Evolutionary conservation across 2,329 filamentous ascomycete genomes (phyloP).

Genomic region (Acephala macrosclerotiorum): DNA sequence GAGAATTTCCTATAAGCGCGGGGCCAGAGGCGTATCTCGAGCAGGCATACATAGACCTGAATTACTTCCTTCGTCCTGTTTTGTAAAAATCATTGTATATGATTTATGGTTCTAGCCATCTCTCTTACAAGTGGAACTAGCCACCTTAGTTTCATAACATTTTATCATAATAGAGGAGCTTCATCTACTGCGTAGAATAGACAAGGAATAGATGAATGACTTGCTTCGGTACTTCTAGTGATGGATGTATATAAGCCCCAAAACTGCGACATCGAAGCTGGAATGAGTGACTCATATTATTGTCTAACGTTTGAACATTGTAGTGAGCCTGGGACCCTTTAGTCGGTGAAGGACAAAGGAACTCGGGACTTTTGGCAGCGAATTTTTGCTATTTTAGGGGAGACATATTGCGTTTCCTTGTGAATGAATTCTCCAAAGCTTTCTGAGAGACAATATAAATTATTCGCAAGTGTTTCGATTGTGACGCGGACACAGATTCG

Average conservation of each 20-base stretch:
- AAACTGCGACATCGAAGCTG: background rate
- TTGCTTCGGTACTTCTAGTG: background rate
- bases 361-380: too few species aligned
- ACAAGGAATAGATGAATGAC: background rate
- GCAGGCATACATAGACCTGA: constrained; percentile 61
- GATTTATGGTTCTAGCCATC: background rate
- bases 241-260: background rate
- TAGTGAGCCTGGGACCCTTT: too few species aligned
- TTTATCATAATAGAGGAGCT: background rate
- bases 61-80: constrained; percentile 59
- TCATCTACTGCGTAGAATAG: background rate
- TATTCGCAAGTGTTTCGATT: too few species aligned
- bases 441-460: background rate
- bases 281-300: background rate
- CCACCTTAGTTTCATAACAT: background rate
- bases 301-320: too few species aligned
- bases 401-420: too few species aligned
- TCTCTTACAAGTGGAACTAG: constrained; percentile 1
- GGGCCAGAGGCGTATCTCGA: constrained; percentile 50
- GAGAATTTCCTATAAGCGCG: constrained; percentile 44
- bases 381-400: too few species aligned
- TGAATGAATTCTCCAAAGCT: background rate
- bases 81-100: constrained; percentile 45
- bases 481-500: background rate
- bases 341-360: too few species aligned